A percentile compares a stretch with the other conserved stretches of the same genome.
Conservation (phyloP, 768 basidiomycete genomes). For the Boletus rubescentipes region DNA sequence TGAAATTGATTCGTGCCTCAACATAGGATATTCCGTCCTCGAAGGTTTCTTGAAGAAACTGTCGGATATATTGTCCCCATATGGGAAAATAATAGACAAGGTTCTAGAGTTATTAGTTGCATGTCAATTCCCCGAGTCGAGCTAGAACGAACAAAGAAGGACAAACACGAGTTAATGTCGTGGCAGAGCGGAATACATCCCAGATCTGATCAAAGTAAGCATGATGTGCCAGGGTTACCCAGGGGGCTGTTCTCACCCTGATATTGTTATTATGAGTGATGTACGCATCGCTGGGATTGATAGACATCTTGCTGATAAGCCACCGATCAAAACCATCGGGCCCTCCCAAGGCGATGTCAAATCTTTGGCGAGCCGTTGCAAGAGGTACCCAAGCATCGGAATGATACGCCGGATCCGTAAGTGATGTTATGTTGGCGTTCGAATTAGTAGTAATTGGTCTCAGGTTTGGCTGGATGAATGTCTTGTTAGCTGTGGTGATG, state of each 20-base stretch:
- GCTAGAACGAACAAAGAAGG: not conserved
- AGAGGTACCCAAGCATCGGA: conserved; percentile 56
- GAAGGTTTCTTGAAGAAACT: conserved; percentile 61
- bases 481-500: conserved; percentile 43
- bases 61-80: conserved; percentile 56
- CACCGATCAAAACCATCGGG: conserved; percentile 67
- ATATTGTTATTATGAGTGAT: conserved; percentile 66
- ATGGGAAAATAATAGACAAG: conserved; percentile 54
- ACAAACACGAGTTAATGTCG: conserved; percentile 47
- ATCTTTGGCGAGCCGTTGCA: conserved; percentile 50
- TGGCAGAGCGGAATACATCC: conserved; percentile 65
- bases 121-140: not conserved
- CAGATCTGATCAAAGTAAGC: conserved; percentile 54
- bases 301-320: conserved; percentile 58
- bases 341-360: conserved; percentile 53
- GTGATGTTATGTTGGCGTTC: conserved; percentile 25
- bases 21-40: conserved; percentile 72
- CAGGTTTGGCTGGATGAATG: conserved; percentile 51
- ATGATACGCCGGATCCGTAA: conserved; percentile 40
- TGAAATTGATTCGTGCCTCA: conserved; percentile 69
- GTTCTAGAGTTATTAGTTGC: conserved; percentile 23
- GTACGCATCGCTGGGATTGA: conserved; percentile 72
- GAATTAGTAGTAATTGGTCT: conserved; percentile 40
- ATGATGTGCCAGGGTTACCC: not conserved
- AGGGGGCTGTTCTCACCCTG: conserved; percentile 43